Evolutionary conservation across 768 basidiomycete genomes (phyloP).

Genomic region (Mycena haematopus): DNA sequence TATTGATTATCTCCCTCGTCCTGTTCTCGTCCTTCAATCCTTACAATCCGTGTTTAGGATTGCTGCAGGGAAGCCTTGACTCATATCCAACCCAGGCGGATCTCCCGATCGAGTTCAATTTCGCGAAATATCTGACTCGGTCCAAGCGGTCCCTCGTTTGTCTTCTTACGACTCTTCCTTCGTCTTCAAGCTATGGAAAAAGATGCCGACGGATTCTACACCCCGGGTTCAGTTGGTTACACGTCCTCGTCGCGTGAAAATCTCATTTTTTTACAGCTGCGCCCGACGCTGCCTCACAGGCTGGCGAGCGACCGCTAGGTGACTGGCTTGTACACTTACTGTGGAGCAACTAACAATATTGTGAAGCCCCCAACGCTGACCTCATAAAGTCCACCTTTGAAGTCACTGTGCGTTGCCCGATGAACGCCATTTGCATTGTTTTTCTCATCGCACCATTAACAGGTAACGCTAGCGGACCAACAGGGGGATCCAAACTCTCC

Average conservation of each 20-base stretch:
- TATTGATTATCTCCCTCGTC: neutral
- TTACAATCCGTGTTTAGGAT: slow-evolving; percentile 1
- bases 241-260: slow-evolving; percentile 22
- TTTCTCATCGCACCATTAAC: slow-evolving; percentile 12
- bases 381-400: slow-evolving; percentile 84
- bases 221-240: slow-evolving; percentile 50
- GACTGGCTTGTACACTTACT: neutral
- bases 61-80: neutral
- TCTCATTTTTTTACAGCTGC: slow-evolving; percentile 30
- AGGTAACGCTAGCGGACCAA: slow-evolving; percentile 97
- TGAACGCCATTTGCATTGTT: slow-evolving; percentile 14
- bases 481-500: slow-evolving; percentile 97
- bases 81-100: neutral
- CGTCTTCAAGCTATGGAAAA: slow-evolving; percentile 56
- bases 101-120: slow-evolving; percentile 11
- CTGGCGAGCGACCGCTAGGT: slow-evolving; percentile 28
- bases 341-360: neutral
- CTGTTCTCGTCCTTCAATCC: neutral
- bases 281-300: slow-evolving; percentile 33
- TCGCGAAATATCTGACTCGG: slow-evolving; percentile 9
- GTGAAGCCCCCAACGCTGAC: slow-evolving; percentile 48
- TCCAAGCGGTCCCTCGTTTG: neutral
- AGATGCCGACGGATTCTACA: slow-evolving; percentile 84
- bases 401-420: slow-evolving; percentile 65
- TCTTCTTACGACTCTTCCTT: slow-evolving; percentile 16